These are phyloP conservation scores for Spinacia oleracea DNA, from an alignment of 179 eudicot species.

Conservation along the genomic window DNA sequence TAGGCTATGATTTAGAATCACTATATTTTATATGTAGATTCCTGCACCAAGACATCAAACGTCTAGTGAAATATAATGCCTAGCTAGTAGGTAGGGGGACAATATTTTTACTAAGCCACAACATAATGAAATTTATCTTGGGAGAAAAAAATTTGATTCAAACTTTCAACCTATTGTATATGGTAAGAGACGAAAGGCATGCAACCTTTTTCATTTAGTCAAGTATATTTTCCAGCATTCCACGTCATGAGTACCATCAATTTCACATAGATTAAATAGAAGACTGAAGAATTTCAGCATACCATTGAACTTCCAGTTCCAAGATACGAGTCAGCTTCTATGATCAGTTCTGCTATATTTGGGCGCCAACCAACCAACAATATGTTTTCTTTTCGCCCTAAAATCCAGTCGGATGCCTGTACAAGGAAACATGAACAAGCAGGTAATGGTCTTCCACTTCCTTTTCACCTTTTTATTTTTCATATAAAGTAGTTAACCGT, in stretches of 20 bases:
- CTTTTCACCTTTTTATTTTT: neutral
- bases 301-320: constrained; percentile 98
- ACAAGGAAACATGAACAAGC: constrained; percentile 18
- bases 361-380: constrained; percentile 94
- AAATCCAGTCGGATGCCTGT: constrained; percentile 70
- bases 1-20: neutral
- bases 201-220: neutral
- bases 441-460: constrained; percentile 3
- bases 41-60: neutral
- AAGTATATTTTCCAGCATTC: neutral
- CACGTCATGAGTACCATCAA: neutral
- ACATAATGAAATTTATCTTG: neutral
- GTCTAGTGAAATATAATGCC: neutral
- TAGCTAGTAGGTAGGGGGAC: neutral
- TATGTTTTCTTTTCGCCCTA: constrained; percentile 82
- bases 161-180: neutral
- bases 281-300: constrained; percentile 26
- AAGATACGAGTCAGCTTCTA: constrained; percentile 86
- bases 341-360: constrained; percentile 76
- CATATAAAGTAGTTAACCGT: neutral
- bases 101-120: neutral
- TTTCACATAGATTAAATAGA: neutral
- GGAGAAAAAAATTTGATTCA: neutral
- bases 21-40: neutral
- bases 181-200: neutral